These are phyloP conservation scores for Epichloe brachyelytri DNA, from an alignment of 2,329 filamentous ascomycete species.

Conservation along the genomic window DNA sequence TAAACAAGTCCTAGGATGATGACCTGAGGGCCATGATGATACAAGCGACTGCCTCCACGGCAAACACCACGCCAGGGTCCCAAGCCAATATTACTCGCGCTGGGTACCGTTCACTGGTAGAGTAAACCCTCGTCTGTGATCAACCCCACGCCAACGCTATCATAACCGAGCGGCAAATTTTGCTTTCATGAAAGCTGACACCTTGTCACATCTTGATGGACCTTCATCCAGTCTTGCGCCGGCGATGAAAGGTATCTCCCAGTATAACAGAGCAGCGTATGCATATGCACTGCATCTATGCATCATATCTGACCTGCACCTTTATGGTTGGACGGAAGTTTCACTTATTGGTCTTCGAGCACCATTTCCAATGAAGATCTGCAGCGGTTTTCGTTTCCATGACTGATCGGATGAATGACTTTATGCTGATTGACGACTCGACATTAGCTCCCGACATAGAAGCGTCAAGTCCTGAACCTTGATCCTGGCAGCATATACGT, in stretches of 20 bases:
- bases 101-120: background rate
- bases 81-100: background rate
- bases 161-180: background rate
- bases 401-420: conserved; percentile 47
- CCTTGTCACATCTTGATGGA: background rate
- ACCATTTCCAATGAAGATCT: conserved; percentile 46
- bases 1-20: background rate
- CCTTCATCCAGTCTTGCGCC: background rate
- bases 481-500: conserved; percentile 44
- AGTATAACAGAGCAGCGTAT: background rate
- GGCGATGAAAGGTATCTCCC: background rate
- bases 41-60: background rate
- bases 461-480: conserved; percentile 27
- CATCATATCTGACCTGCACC: background rate
- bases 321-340: background rate
- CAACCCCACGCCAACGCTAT: background rate
- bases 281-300: background rate
- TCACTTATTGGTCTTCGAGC: background rate
- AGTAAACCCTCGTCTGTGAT: background rate
- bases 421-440: conserved; percentile 34
- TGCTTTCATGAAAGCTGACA: background rate
- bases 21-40: background rate
- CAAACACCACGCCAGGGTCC: background rate
- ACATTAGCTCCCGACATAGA: conserved; percentile 30
- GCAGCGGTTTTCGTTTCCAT: conserved; percentile 41